phyloP scores from a whole-genome alignment of 2,329 filamentous ascomycete species.

The Penicillium hesseltinei region DNA sequence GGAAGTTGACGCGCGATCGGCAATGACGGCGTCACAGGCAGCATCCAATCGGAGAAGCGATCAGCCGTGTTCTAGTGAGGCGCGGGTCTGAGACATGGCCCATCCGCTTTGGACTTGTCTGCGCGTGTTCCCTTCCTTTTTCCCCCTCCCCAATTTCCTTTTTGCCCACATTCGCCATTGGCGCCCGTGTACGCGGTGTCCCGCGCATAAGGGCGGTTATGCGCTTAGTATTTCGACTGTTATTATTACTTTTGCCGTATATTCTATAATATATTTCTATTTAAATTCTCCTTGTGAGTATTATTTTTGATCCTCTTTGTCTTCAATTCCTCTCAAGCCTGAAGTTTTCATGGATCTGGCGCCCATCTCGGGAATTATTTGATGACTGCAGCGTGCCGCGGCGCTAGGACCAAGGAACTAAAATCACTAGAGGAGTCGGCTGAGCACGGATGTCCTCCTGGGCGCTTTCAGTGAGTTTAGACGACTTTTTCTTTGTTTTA shows the following conservation, averaged over 20 bases:
- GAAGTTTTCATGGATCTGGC: slow-evolving; percentile 1
- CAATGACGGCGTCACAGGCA: slow-evolving; percentile 31
- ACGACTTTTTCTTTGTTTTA: slow-evolving; percentile 2
- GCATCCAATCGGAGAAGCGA: slow-evolving; percentile 26
- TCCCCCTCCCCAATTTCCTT: background rate
- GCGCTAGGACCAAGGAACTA: slow-evolving; percentile 12
- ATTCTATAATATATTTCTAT: background rate
- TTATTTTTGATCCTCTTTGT: background rate
- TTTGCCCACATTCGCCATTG: slow-evolving; percentile 6
- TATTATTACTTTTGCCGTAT: background rate
- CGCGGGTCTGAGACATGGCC: slow-evolving; percentile 29
- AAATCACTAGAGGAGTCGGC: slow-evolving; percentile 3
- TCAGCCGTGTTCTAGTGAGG: slow-evolving; percentile 21
- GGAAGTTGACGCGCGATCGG: slow-evolving; percentile 41
- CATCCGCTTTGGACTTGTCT: slow-evolving; percentile 1
- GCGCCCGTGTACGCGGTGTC: slow-evolving; percentile 6
- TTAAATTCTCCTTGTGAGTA: background rate
- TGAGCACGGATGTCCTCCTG: slow-evolving; percentile 8
- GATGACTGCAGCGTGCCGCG: slow-evolving; percentile 15
- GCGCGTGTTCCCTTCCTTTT: slow-evolving; percentile 3
- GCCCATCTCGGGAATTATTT: slow-evolving; percentile 11
- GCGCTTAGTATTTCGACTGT: background rate
- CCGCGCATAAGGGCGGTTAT: slow-evolving; percentile 11
- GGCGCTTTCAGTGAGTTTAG: slow-evolving; percentile 7
- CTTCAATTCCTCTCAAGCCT: background rate